phyloP scores from a whole-genome alignment of 768 basidiomycete species.

The Podaxis sp. region DNA sequence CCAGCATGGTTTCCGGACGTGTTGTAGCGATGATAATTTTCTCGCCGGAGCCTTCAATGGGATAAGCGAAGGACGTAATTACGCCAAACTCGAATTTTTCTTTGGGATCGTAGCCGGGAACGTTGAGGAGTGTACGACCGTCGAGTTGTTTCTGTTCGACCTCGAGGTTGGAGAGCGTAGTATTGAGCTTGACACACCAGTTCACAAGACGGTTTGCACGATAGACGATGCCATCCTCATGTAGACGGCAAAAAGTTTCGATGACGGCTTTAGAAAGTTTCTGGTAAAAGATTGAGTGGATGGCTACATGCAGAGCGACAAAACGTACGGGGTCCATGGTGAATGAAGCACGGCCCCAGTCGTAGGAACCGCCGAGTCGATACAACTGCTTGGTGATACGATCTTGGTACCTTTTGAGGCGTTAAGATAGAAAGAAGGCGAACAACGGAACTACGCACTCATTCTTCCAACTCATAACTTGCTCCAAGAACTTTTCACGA shows the following conservation, averaged over 20 bases:
- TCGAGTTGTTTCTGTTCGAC: slow-evolving; percentile 90
- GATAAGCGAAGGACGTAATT: slow-evolving; percentile 94
- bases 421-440: neutral
- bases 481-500: slow-evolving; percentile 83
- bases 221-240: slow-evolving; percentile 90
- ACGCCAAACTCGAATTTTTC: slow-evolving; percentile 97
- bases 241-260: slow-evolving; percentile 86
- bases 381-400: slow-evolving; percentile 87
- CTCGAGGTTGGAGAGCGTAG: slow-evolving; percentile 97
- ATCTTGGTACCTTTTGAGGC: slow-evolving; percentile 72
- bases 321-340: slow-evolving; percentile 83
- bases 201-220: slow-evolving; percentile 96
- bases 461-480: slow-evolving; percentile 95
- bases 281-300: slow-evolving; percentile 27
- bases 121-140: slow-evolving; percentile 80
- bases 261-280: slow-evolving; percentile 80
- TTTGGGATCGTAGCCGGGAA: slow-evolving; percentile 94
- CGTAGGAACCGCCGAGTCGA: slow-evolving; percentile 87
- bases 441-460: slow-evolving; percentile 52
- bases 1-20: slow-evolving; percentile 97
- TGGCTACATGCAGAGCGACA: neutral
- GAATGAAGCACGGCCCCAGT: slow-evolving; percentile 93
- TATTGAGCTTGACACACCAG: slow-evolving; percentile 96
- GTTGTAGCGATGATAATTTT: slow-evolving; percentile 93
- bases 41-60: slow-evolving; percentile 89